phyloP scores from a whole-genome alignment of 768 basidiomycete species.

The Suillus tomentosus region DNA sequence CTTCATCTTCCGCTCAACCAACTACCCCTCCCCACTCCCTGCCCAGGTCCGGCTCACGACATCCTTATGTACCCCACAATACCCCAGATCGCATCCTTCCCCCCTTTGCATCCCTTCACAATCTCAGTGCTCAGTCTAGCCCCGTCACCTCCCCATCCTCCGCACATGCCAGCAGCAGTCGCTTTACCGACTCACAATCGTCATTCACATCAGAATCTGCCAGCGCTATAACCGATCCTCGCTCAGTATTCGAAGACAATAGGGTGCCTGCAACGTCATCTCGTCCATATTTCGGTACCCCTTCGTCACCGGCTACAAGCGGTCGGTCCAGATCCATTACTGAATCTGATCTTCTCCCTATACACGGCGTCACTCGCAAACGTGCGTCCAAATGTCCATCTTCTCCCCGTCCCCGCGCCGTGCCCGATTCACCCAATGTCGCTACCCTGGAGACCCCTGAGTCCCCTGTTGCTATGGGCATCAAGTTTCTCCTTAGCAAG shows the following conservation, averaged over 20 bases:
- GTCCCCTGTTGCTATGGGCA: conserved; percentile 25
- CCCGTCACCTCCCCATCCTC: conserved; percentile 31
- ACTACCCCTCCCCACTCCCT: conserved; percentile 24
- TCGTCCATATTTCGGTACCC: conserved; percentile 1
- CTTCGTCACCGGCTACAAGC: conserved; percentile 16
- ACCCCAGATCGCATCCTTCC: conserved; percentile 10
- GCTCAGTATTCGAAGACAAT: conserved; percentile 20
- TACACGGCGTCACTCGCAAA: conserved; percentile 8
- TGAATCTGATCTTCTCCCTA: conserved; percentile 21
- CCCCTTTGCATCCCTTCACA: background rate
- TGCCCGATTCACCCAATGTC: conserved; percentile 16
- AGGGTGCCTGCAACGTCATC: conserved; percentile 15
- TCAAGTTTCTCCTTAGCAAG: conserved; percentile 40
- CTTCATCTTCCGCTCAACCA: conserved; percentile 2
- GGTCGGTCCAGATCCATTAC: conserved; percentile 22
- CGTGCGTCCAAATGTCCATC: background rate
- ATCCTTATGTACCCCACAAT: conserved; percentile 14
- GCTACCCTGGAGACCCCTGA: conserved; percentile 6
- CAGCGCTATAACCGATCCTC: conserved; percentile 14
- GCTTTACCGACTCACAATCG: conserved; percentile 23
- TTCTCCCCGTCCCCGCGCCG: conserved; percentile 22
- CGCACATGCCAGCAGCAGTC: conserved; percentile 17
- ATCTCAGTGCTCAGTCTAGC: conserved; percentile 25
- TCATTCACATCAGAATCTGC: conserved; percentile 29
- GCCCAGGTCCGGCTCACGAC: conserved; percentile 14